These are phyloP conservation scores for Antrodiella citrinella DNA, from an alignment of 768 basidiomycete genomes.

Conservation along the genomic window DNA sequence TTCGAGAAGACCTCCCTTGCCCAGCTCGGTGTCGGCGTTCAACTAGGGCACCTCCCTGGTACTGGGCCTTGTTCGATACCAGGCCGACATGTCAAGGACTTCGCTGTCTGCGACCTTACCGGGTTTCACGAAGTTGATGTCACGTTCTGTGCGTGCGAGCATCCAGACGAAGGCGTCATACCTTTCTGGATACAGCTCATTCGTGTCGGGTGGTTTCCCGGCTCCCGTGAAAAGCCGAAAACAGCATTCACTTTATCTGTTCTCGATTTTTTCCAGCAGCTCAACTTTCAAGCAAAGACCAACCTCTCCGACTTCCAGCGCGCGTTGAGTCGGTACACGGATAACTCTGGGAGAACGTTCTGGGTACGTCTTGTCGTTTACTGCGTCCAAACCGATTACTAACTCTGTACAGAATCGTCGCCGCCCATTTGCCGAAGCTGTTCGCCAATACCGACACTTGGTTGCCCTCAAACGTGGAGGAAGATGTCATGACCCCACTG, in stretches of 20 bases:
- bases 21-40: slow-evolving; percentile 14
- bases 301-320: slow-evolving; percentile 6
- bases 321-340: not conserved
- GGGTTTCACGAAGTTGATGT: slow-evolving; percentile 19
- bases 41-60: slow-evolving; percentile 20
- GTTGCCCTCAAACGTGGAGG: slow-evolving; percentile 16
- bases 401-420: not conserved
- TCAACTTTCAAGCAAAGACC: slow-evolving; percentile 5
- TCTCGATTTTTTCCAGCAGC: slow-evolving; percentile 3
- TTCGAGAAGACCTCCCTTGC: slow-evolving; percentile 8
- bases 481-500: slow-evolving; percentile 14
- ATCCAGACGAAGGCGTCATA: not conserved
- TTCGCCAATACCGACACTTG: slow-evolving; percentile 14
- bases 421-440: not conserved
- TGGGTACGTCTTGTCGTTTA: not conserved
- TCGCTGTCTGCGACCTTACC: slow-evolving; percentile 6
- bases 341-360: not conserved
- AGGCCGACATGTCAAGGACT: not conserved
- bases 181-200: slow-evolving; percentile 12
- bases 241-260: not conserved
- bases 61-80: slow-evolving; percentile 9
- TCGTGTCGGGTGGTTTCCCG: slow-evolving; percentile 3
- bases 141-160: slow-evolving; percentile 18
- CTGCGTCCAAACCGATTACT: not conserved
- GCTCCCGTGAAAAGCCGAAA: not conserved